These are phyloP conservation scores for Knoxia roxburghii DNA, from an alignment of 257 asterid genomes.

Conservation along the genomic window DNA sequence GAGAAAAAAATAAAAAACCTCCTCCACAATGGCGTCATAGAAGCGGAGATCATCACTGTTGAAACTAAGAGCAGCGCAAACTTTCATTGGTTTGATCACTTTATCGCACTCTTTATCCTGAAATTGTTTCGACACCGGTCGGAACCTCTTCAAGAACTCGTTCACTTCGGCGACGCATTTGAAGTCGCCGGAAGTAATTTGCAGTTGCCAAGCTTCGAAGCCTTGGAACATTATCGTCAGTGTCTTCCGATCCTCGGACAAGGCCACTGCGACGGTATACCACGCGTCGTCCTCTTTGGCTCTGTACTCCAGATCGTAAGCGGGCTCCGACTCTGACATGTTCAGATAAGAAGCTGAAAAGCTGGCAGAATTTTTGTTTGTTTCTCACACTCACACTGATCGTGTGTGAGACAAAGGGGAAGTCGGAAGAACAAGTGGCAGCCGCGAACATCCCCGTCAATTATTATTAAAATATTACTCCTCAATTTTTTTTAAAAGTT, in stretches of 20 bases:
- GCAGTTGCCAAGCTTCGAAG: background rate
- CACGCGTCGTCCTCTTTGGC: conserved; percentile 45
- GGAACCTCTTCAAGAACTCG: conserved; percentile 30
- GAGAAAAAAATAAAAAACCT: conserved; percentile 15
- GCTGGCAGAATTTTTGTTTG: no score
- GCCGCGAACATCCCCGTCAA: no score
- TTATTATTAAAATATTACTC: no score
- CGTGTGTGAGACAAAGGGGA: no score
- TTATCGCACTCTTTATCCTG: background rate
- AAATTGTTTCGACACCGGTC: conserved; percentile 37
- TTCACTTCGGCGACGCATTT: conserved; percentile 26
- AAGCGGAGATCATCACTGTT: conserved; percentile 35
- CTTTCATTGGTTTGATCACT: conserved; percentile 24
- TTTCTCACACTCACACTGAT: no score
- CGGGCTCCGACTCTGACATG: background rate
- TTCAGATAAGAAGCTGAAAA: no score
- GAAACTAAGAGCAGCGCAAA: conserved; percentile 40
- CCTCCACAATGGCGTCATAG: conserved; percentile 53
- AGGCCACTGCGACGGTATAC: conserved; percentile 29
- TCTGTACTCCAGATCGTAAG: conserved; percentile 40
- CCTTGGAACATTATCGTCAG: conserved; percentile 29
- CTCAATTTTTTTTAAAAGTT: no score
- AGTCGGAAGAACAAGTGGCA: no score
- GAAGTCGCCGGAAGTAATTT: conserved; percentile 19
- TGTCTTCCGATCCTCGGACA: conserved; percentile 16